Evolutionary conservation across 352 stramenopile species (phyloP).

Genomic region (Elongisporangium senticosum): DNA sequence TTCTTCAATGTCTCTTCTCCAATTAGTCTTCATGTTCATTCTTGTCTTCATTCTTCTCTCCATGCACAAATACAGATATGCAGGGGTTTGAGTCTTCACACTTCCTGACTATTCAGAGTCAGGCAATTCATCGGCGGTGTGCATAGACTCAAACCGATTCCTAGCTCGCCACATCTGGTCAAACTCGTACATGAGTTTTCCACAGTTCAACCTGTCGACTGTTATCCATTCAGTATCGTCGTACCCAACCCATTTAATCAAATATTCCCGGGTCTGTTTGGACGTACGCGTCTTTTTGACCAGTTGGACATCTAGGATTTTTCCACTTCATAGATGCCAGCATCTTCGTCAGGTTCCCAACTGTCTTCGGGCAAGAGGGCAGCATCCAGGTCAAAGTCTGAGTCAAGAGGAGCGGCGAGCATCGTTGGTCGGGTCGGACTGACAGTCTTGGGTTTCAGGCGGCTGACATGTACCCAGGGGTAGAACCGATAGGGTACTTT

Average conservation of each 20-base stretch:
- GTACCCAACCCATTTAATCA: conserved; percentile 1
- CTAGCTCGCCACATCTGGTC: not conserved
- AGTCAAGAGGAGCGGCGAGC: not conserved
- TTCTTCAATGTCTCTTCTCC: too few species aligned
- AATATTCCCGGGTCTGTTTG: not conserved
- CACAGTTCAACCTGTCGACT: not conserved
- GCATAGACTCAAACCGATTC: too few species aligned
- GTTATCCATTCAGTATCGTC: not conserved
- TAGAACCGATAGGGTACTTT: conserved; percentile 8
- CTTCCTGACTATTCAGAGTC: too few species aligned
- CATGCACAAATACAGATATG: too few species aligned
- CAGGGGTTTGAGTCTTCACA: too few species aligned
- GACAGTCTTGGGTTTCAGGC: conserved; percentile 7
- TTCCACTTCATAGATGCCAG: not conserved
- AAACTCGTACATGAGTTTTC: not conserved
- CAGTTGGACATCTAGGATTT: conserved; percentile 3
- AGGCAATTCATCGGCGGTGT: too few species aligned
- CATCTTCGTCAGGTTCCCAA: not conserved
- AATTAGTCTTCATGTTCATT: too few species aligned
- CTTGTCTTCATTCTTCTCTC: too few species aligned
- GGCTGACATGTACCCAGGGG: conserved; percentile 16
- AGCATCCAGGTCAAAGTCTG: conserved; percentile 20
- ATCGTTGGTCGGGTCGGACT: conserved; percentile 3
- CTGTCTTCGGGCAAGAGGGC: conserved; percentile 7
- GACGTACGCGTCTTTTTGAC: not conserved